Conservation (phyloP, 2,329 filamentous ascomycete genomes). For the Cladosporium sphaerospermum region DNA sequence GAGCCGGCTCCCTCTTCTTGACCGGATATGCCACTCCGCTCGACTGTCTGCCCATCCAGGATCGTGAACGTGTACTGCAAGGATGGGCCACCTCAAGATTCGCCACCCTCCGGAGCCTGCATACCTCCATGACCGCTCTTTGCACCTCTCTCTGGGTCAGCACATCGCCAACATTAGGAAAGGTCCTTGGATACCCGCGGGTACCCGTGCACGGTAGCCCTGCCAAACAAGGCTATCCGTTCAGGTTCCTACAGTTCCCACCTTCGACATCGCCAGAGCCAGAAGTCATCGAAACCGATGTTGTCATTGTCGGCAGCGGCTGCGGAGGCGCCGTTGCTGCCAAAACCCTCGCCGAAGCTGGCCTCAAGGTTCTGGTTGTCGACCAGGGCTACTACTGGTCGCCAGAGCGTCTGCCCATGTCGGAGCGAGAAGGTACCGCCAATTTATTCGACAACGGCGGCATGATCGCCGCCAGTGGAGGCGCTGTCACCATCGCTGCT, state of each 20-base stretch:
- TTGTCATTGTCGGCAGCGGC: conserved; percentile 80
- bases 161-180: conserved; percentile 49
- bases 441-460: conserved; percentile 68
- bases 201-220: conserved; percentile 50
- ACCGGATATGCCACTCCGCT: conserved; percentile 63
- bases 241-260: conserved; percentile 56
- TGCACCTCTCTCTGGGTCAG: conserved; percentile 51
- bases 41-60: conserved; percentile 52
- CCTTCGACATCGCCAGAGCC: conserved; percentile 34
- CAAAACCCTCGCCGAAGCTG: conserved; percentile 72
- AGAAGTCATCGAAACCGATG: conserved; percentile 66
- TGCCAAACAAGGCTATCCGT: conserved; percentile 46
- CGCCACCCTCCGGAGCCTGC: conserved; percentile 48
- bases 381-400: conserved; percentile 77
- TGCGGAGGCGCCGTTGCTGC: conserved; percentile 79
- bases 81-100: conserved; percentile 57
- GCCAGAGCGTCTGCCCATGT: conserved; percentile 68
- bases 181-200: conserved; percentile 53
- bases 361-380: conserved; percentile 68
- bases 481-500: conserved; percentile 53
- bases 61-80: conserved; percentile 57
- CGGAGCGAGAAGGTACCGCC: conserved; percentile 50
- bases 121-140: conserved; percentile 51
- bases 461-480: conserved; percentile 46
- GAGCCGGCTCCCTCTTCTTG: conserved; percentile 56